phyloP scores from a whole-genome alignment of 805 yeast species.

The Deakozyma indianensis region DNA sequence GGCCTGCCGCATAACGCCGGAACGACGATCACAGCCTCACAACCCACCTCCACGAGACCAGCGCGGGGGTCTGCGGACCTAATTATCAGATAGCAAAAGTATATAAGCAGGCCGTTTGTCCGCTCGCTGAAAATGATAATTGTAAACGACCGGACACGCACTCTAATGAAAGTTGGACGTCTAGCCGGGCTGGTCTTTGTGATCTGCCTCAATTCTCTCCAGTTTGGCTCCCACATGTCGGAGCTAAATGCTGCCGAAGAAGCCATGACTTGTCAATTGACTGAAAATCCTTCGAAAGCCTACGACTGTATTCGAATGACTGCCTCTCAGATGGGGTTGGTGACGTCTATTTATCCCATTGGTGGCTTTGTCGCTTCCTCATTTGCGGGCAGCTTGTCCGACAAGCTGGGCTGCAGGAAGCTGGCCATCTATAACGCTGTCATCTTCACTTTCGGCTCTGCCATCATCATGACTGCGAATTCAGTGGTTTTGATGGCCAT shows the following conservation, averaged over 20 bases:
- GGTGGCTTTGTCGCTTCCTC: constrained; percentile 75
- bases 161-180: constrained; percentile 1
- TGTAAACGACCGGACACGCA: background rate
- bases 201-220: constrained; percentile 66
- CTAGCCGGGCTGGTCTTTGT: constrained; percentile 22
- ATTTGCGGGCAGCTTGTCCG: constrained; percentile 51
- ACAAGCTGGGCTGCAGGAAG: constrained; percentile 45
- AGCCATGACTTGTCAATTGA: constrained; percentile 41
- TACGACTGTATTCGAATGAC: constrained; percentile 43
- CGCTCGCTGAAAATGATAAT: too few species aligned
- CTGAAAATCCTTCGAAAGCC: constrained; percentile 5
- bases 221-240: constrained; percentile 90
- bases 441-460: constrained; percentile 45
- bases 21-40: too few species aligned
- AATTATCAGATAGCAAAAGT: too few species aligned
- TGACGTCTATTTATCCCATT: constrained; percentile 64
- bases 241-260: constrained; percentile 85
- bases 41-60: too few species aligned
- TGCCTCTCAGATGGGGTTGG: constrained; percentile 48
- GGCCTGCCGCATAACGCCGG: too few species aligned
- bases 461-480: constrained; percentile 38
- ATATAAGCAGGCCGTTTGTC: too few species aligned
- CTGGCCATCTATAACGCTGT: constrained; percentile 35
- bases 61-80: too few species aligned
- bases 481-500: constrained; percentile 29